Conservation (phyloP, 169 alveolate genomes). For the Eimeria sp. region DNA sequence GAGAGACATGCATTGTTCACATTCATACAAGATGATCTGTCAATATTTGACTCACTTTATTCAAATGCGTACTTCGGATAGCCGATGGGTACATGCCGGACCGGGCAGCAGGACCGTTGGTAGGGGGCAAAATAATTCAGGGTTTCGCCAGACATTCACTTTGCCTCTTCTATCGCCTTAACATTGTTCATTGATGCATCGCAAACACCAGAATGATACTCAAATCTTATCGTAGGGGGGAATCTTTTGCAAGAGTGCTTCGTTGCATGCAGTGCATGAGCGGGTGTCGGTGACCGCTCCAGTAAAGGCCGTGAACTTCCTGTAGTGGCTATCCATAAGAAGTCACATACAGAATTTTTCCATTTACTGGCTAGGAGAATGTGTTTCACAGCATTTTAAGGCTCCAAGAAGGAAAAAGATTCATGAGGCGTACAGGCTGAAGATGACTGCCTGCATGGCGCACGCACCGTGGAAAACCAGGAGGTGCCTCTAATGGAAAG, state of each 20-base stretch:
- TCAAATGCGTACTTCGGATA: background rate
- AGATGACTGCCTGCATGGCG: background rate
- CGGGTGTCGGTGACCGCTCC: background rate
- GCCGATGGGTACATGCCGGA: background rate
- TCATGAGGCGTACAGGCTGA: background rate
- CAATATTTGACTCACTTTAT: background rate
- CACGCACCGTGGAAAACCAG: background rate
- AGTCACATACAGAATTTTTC: background rate
- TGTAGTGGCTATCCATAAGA: too few relatives aligned
- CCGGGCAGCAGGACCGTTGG: slow-evolving; percentile 25
- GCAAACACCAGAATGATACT: background rate
- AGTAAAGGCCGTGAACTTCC: background rate
- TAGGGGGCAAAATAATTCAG: background rate
- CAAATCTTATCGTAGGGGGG: background rate
- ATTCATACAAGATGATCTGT: background rate
- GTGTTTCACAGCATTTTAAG: background rate
- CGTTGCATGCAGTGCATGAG: background rate
- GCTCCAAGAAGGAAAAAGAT: background rate
- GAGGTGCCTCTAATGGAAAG: background rate
- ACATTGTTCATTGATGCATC: background rate
- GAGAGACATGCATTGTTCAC: background rate
- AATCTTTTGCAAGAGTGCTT: background rate
- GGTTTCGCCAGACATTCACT: background rate
- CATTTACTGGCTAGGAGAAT: background rate
- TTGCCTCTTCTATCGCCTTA: background rate